Evolutionary conservation across 1,284 basidiomycete species (phyloP), one percentile per base, ranked within the genome.

Genomic region (Fomitopsis betulina): DNA sequence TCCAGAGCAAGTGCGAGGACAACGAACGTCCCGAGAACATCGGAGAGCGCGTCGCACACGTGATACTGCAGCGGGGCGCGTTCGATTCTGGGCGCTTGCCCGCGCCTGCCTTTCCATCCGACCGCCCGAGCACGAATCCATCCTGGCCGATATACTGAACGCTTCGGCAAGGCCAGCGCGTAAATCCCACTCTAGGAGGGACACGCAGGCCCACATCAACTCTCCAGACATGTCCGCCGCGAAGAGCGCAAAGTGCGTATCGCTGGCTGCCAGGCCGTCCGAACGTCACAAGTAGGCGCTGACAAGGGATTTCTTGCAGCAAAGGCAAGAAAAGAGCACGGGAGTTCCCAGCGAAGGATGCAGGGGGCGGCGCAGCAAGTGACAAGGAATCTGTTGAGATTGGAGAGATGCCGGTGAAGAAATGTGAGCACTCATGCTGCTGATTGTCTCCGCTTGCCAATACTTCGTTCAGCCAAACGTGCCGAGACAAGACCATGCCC

Each of bases 401-500:
- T 50, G 25, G 66, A 60, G 58, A 65, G 62, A 45, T 19, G n/a
- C 63, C 63, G 0, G 47, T 62, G 42, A 72, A 71, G 68, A 70
- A 68, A 61, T 66, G 70, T 71, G 63, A 43, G 50, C 43, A 27
- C 30, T 51, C 13, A 8, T n/a, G 19, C 10, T 9, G 2, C 2
- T 15, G n/a, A 19, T 30, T 30, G 27, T 25, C 39, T 58, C 9
- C 37, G n/a, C 5, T 32, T 43, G 21, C 42, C 37, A 35, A 9
- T 30, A 15, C 43, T 12, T 35, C 15, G 49, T 42, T 5, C 47
- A 88, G 86, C 78, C 4, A 89, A 84, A 72, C 82, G 85, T 47
- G 89, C 86, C 13, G 87, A 90, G 67, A 91, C 86, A 2, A 77
- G 84, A 59, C 75, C 76, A 57, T 92, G 89, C 67, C 90, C 89